Percentiles rank a stretch among this genome's conserved stretches.
These are phyloP conservation scores for Prinsepia uniflora DNA, from an alignment of 306 rosid species.

Conservation along the genomic window DNA sequence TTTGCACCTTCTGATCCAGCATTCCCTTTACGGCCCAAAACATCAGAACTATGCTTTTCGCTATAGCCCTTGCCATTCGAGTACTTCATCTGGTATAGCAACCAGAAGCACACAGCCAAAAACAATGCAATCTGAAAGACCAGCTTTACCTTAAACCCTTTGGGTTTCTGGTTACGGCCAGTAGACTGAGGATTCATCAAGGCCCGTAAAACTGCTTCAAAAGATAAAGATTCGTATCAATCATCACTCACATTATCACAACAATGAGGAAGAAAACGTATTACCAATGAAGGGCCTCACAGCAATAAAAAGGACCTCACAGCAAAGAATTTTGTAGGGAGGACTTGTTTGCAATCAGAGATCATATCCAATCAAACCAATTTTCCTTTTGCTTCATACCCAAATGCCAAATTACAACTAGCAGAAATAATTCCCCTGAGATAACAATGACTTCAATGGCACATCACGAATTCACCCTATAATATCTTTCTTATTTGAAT, in stretches of 20 bases:
- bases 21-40: constrained; percentile 14
- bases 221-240: neutral
- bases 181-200: constrained; percentile 22
- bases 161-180: constrained; percentile 36
- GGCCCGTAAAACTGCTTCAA: neutral
- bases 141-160: constrained; percentile 32
- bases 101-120: constrained; percentile 39
- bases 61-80: constrained; percentile 17
- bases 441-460: neutral
- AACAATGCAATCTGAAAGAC: constrained; percentile 31
- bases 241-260: neutral
- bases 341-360: too few species aligned
- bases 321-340: neutral
- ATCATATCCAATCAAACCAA: neutral
- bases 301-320: neutral
- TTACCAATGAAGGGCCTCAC: neutral
- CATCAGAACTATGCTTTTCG: neutral
- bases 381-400: neutral
- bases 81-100: constrained; percentile 37
- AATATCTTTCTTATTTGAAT: neutral
- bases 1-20: neutral
- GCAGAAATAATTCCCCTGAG: neutral
- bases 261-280: neutral
- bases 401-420: neutral
- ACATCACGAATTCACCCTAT: neutral